Evolutionary conservation across 768 basidiomycete species (phyloP), one percentile per base, ranked within the genome.

Genomic region (Tylopilus subfusipes): DNA sequence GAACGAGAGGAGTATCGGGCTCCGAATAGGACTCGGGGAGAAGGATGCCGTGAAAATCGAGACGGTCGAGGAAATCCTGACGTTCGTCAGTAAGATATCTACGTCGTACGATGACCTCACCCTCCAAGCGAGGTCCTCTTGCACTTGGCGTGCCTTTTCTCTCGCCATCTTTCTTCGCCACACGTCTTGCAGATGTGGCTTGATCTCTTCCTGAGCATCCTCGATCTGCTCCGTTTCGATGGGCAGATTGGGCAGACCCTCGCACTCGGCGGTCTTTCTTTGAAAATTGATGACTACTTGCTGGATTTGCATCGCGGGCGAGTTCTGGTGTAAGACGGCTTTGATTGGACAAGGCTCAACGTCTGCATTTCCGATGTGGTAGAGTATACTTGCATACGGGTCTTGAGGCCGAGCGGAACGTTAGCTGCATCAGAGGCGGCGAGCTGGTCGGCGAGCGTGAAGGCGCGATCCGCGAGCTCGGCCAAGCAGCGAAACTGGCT

Each of bases 391-490:
- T 1, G 59, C 64, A 24, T 57, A 55, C 54, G 64, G 39, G 42
- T 44, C 43, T 33, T 56, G 60, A 43, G 21, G 16, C 36, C 31
- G 0, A 21, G 38, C 22, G 56, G 19, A 6, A 31, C 22, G 44
- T 3, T 30, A 45, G 46, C 4, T 13, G 53, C 16, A 9, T 50
- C 43, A 5, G 54, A n/a, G 8, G 18, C 50, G 27, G 40, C 50
- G 2, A 48, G 54, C 25, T 56, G 38, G 29, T 53, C 48, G 18
- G 30, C 51, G 3, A 64, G 62, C 1, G 36, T n/a, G 29, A 65
- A 65, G n/a, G 56, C 65, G 22, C 34, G 55, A 46, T 61, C 59
- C 38, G 56, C 56, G 33, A 65, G 65, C 19, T 64, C 59, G 1
- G 55, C 46, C n/a, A 65, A 49, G 45, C 31, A 42, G 3, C 22